Evolutionary conservation across 768 basidiomycete species (phyloP).

Genomic region (Boletus rubroflammeus): DNA sequence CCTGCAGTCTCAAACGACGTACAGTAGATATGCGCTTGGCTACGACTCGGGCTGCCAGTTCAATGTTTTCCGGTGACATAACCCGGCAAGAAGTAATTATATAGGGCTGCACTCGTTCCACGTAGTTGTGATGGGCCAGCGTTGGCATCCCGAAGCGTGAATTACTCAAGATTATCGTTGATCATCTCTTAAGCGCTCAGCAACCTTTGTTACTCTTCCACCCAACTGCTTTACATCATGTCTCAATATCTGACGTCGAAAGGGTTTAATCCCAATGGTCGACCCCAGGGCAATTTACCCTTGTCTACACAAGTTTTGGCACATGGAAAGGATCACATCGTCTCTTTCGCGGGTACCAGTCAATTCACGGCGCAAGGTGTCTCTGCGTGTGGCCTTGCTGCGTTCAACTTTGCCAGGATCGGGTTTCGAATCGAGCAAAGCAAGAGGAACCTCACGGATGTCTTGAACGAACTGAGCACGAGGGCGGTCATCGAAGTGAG

Average conservation of each 20-base stretch:
- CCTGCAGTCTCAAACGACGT: not conserved
- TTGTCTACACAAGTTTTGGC: slow-evolving; percentile 17
- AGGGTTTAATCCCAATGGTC: not conserved
- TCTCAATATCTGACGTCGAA: not conserved
- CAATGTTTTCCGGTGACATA: too few relatives aligned
- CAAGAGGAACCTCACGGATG: slow-evolving; percentile 3
- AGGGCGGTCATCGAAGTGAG: slow-evolving; percentile 27
- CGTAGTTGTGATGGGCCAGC: too few relatives aligned
- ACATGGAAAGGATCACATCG: slow-evolving; percentile 35
- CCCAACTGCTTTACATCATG: slow-evolving; percentile 1
- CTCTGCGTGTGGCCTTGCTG: slow-evolving; percentile 65
- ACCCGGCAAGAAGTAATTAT: too few relatives aligned
- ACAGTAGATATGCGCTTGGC: too few relatives aligned
- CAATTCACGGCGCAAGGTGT: slow-evolving; percentile 48
- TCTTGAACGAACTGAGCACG: slow-evolving; percentile 23
- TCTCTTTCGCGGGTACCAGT: slow-evolving; percentile 49
- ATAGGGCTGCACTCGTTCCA: too few relatives aligned
- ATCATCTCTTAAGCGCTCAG: not conserved
- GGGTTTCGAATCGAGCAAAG: slow-evolving; percentile 34
- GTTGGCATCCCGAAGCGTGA: too few relatives aligned
- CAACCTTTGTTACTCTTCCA: not conserved
- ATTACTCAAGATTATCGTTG: not conserved
- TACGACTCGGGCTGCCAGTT: too few relatives aligned
- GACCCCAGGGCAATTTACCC: not conserved
- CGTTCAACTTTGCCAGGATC: slow-evolving; percentile 58